These are phyloP conservation scores for Glarea lozoyensis DNA, from an alignment of 495 filamentous ascomycete species.

Conservation along the genomic window DNA sequence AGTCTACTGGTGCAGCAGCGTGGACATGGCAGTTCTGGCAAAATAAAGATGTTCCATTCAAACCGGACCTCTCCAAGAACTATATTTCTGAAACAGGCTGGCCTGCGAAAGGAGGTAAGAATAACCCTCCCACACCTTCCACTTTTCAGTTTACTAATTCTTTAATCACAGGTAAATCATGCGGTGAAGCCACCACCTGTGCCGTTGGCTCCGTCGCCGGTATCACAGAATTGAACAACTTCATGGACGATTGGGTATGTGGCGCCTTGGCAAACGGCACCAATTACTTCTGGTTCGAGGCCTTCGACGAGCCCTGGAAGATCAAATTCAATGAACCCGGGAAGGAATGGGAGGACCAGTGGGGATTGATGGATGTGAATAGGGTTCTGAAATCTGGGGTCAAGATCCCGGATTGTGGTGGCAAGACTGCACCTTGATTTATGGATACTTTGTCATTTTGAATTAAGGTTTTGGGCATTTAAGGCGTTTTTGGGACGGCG, in stretches of 20 bases:
- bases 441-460: too few species aligned
- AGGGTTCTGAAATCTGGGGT: slow-evolving; percentile 79
- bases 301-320: slow-evolving; percentile 97
- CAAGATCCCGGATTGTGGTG: slow-evolving; percentile 81
- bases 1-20: slow-evolving; percentile 53
- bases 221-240: slow-evolving; percentile 72
- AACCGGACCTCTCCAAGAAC: slow-evolving; percentile 50
- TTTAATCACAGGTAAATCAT: too few species aligned
- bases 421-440: slow-evolving; percentile 46
- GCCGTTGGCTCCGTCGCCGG: slow-evolving; percentile 64
- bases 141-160: too few species aligned
- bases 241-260: slow-evolving; percentile 85
- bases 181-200: slow-evolving; percentile 50
- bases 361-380: slow-evolving; percentile 85
- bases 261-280: slow-evolving; percentile 68
- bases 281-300: slow-evolving; percentile 94
- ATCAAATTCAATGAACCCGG: slow-evolving; percentile 54
- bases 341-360: slow-evolving; percentile 89
- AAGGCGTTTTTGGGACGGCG: too few species aligned
- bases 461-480: background rate
- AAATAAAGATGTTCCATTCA: slow-evolving; percentile 49
- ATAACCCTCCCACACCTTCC: too few species aligned
- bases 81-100: slow-evolving; percentile 89
- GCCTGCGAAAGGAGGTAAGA: slow-evolving; percentile 77
- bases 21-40: slow-evolving; percentile 88